These are phyloP conservation scores for Alternaria dauci DNA, from an alignment of 2,329 filamentous ascomycete genomes.

Conservation along the genomic window DNA sequence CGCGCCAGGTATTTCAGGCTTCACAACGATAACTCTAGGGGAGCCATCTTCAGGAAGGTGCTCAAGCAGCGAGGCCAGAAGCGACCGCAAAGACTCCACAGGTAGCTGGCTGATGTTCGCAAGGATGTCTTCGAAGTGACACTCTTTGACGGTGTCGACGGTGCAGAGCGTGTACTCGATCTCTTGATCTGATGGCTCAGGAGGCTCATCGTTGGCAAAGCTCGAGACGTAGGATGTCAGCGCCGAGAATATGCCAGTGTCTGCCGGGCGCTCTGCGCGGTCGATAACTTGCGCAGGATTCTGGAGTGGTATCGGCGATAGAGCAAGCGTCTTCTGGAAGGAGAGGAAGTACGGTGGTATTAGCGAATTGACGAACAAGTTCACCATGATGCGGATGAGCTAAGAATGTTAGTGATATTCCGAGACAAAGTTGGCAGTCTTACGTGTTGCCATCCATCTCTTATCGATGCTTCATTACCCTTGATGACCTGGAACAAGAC, in stretches of 20 bases:
- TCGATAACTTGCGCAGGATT: constrained; percentile 93
- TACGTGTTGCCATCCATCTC: constrained; percentile 80
- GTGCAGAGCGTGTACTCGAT: constrained; percentile 94
- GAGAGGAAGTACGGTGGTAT: constrained; percentile 79
- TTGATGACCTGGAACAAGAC: constrained; percentile 94
- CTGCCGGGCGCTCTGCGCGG: constrained; percentile 76
- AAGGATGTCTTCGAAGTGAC: constrained; percentile 82
- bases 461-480: constrained; percentile 80
- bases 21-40: constrained; percentile 85
- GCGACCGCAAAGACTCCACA: constrained; percentile 63
- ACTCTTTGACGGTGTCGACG: constrained; percentile 92
- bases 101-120: constrained; percentile 79
- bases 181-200: constrained; percentile 96
- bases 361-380: constrained; percentile 94
- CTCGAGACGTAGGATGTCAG: constrained; percentile 98
- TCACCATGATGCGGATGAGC: constrained; percentile 91
- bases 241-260: constrained; percentile 89
- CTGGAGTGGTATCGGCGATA: constrained; percentile 86
- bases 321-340: constrained; percentile 70
- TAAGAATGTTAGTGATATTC: constrained; percentile 59
- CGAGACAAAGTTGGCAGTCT: constrained; percentile 47
- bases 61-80: constrained; percentile 78
- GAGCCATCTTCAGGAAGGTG: constrained; percentile 88
- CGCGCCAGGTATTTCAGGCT: constrained; percentile 77
- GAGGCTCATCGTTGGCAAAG: constrained; percentile 96